These are phyloP conservation scores for Leptosphaerulina australis DNA, from an alignment of 2,329 filamentous ascomycete species.

Conservation along the genomic window DNA sequence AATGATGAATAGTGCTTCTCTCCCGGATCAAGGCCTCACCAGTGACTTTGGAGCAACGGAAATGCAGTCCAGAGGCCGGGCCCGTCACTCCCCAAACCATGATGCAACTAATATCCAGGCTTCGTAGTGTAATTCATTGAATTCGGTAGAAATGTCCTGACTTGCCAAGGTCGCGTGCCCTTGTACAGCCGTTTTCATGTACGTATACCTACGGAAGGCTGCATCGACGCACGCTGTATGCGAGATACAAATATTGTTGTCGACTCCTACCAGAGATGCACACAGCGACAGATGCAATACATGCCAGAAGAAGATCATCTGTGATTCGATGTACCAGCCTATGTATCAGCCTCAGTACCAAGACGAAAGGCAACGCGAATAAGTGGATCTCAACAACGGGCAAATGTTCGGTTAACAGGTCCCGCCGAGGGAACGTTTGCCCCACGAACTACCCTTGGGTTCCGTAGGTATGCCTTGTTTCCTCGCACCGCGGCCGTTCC, in stretches of 20 bases:
- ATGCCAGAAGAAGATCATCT: neutral
- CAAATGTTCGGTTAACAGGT: conserved; percentile 5
- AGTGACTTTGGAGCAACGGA: neutral
- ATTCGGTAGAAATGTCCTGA: neutral
- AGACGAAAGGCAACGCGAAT: neutral
- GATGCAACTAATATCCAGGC: neutral
- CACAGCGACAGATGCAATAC: neutral
- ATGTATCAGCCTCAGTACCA: conserved; percentile 6
- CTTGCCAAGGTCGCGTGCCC: neutral
- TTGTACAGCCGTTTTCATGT: neutral
- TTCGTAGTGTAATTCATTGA: neutral
- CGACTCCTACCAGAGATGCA: neutral
- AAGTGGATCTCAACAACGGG: neutral
- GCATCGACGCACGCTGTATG: neutral
- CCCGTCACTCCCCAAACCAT: neutral
- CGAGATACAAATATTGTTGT: conserved; percentile 4
- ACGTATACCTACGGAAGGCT: neutral
- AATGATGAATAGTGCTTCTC: neutral
- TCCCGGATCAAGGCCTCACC: neutral
- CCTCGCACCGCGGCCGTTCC: conserved; percentile 1
- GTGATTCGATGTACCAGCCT: too few relatives aligned
- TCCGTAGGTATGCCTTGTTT: neutral
- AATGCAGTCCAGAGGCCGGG: neutral
- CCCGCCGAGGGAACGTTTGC: neutral
- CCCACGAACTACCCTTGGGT: conserved; percentile 5